Conservation (phyloP, 2,329 filamentous ascomycete genomes). For the Aspergillus aculeatus region DNA sequence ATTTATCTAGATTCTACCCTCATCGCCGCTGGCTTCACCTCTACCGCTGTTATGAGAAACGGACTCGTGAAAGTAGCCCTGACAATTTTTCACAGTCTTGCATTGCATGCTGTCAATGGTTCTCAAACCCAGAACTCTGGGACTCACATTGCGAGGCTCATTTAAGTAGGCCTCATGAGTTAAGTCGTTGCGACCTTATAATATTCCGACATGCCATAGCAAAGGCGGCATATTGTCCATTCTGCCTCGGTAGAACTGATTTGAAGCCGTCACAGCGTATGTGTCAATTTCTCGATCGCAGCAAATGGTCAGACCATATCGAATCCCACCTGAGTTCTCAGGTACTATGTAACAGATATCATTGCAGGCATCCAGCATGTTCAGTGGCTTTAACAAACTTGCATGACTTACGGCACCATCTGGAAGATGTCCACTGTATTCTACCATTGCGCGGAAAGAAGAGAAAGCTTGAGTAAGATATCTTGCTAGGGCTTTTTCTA, state of each 20-base stretch:
- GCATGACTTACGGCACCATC: background rate
- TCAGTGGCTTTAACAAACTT: background rate
- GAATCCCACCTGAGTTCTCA: background rate
- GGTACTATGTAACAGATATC: background rate
- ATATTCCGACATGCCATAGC: constrained; percentile 13
- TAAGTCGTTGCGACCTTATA: constrained; percentile 15
- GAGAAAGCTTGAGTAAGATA: background rate
- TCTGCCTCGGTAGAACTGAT: constrained; percentile 11
- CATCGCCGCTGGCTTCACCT: constrained; percentile 16
- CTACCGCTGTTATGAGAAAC: constrained; percentile 13
- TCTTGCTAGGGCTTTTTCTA: no score
- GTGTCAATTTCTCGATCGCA: constrained; percentile 4
- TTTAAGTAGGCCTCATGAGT: constrained; percentile 8
- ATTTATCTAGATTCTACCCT: constrained; percentile 5
- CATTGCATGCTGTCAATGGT: constrained; percentile 13
- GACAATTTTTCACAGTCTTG: constrained; percentile 14
- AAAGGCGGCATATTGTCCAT: constrained; percentile 14
- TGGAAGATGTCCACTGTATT: constrained; percentile 6
- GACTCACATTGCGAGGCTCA: constrained; percentile 10
- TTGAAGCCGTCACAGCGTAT: constrained; percentile 1
- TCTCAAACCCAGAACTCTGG: constrained; percentile 10
- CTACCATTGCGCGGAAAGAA: background rate
- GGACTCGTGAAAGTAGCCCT: background rate
- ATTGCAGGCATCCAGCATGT: constrained; percentile 8
- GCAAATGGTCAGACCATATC: constrained; percentile 5